Conservation (phyloP, 306 rosid genomes). For the Rosa persica region DNA sequence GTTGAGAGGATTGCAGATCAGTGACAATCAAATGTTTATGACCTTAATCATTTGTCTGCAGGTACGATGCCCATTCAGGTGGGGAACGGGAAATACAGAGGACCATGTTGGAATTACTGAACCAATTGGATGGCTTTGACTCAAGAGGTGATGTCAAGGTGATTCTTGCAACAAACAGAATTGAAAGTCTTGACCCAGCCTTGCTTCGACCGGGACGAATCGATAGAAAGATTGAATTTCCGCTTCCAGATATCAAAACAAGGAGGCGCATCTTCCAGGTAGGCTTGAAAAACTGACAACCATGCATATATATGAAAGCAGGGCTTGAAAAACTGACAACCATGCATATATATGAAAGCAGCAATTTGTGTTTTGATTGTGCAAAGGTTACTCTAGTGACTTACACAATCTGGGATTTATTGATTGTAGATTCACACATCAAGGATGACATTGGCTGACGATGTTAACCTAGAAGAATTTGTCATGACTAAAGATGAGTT, state of each 20-base stretch:
- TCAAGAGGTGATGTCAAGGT: conserved; percentile 98
- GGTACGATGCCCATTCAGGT: conserved; percentile 98
- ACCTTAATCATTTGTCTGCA: conserved; percentile 25
- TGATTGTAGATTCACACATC: conserved; percentile 87
- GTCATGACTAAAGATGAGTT: conserved; percentile 99
- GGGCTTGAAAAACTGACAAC: conserved; percentile 18
- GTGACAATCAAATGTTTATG: conserved; percentile 7
- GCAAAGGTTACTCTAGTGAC: neutral
- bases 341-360: conserved; percentile 6
- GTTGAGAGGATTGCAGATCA: neutral
- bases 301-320: conserved; percentile 6
- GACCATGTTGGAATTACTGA: conserved; percentile 90
- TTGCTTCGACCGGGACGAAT: conserved; percentile 94
- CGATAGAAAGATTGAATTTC: conserved; percentile 93
- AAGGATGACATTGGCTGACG: conserved; percentile 96
- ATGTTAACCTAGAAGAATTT: conserved; percentile 94
- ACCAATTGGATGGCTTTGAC: conserved; percentile 96
- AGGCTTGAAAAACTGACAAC: conserved; percentile 21
- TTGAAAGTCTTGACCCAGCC: conserved; percentile 96
- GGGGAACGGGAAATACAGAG: conserved; percentile 99
- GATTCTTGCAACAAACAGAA: conserved; percentile 92
- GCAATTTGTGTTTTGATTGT: neutral
- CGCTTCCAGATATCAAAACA: conserved; percentile 97
- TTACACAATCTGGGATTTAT: conserved; percentile 15
- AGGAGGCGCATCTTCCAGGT: conserved; percentile 98